phyloP scores from a whole-genome alignment of 179 eudicot species.

The Corrigiola litoralis region DNA sequence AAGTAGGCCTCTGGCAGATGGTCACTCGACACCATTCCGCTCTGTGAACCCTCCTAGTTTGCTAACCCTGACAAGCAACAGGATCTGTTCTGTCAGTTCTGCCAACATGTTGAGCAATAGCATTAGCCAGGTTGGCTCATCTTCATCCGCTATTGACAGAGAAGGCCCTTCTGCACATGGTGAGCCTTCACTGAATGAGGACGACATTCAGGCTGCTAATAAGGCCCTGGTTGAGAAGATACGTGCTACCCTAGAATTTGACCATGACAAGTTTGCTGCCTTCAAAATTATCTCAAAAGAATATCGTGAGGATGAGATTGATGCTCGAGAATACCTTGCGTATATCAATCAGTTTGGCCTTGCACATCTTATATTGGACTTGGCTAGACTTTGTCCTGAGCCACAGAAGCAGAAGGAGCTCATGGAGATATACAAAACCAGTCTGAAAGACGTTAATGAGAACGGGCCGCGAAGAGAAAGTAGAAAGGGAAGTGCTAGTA shows the following conservation, averaged over 20 bases:
- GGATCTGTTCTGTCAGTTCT: constrained; percentile 10
- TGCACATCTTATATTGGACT: constrained; percentile 62
- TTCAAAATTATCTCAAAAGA: constrained; percentile 68
- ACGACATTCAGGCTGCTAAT: constrained; percentile 51
- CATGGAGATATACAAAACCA: constrained; percentile 39
- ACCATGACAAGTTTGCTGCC: constrained; percentile 51
- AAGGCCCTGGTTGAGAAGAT: constrained; percentile 68
- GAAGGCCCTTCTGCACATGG: constrained; percentile 25
- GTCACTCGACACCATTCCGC: constrained; percentile 14
- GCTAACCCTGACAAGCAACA: neutral
- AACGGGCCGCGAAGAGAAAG: constrained; percentile 20
- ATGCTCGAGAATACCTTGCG: constrained; percentile 50
- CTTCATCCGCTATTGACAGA: constrained; percentile 35
- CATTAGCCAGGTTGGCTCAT: constrained; percentile 41
- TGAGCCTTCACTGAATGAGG: constrained; percentile 29
- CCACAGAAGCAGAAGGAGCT: constrained; percentile 57
- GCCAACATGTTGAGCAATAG: constrained; percentile 8
- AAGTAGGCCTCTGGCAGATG: constrained; percentile 10
- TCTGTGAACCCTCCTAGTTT: neutral
- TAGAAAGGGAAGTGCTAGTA: constrained; percentile 11
- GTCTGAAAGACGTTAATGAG: constrained; percentile 13
- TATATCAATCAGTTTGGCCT: constrained; percentile 72
- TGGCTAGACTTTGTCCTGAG: constrained; percentile 81
- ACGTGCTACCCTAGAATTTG: constrained; percentile 48
- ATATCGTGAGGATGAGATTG: constrained; percentile 63